Evolutionary conservation across 2,329 filamentous ascomycete species (phyloP).

Genomic region (Corniculantispora saksenae): DNA sequence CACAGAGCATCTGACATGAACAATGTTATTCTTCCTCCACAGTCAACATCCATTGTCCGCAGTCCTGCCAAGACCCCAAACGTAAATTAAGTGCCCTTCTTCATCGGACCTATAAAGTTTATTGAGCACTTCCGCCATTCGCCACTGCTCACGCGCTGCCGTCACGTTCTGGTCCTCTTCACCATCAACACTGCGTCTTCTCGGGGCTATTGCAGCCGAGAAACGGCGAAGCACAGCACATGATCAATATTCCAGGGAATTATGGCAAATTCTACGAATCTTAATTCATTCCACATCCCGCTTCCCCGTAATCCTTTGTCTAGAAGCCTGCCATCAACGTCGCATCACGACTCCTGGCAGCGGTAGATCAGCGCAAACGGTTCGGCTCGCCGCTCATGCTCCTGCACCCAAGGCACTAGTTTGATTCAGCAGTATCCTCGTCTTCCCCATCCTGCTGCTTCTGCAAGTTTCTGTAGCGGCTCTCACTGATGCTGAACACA

Average conservation of each 20-base stretch:
- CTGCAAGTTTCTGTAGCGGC: neutral
- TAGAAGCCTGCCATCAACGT: too few species aligned
- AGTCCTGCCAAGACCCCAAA: too few species aligned
- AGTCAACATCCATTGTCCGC: neutral
- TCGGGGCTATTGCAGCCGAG: neutral
- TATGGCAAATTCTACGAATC: too few species aligned
- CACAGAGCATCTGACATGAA: neutral
- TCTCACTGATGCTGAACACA: slow-evolving; percentile 12
- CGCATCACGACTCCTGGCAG: neutral
- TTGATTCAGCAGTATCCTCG: neutral
- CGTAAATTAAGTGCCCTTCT: neutral
- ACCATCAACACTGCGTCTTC: neutral
- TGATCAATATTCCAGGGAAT: too few species aligned
- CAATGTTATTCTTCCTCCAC: neutral
- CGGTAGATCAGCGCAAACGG: neutral
- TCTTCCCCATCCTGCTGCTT: neutral
- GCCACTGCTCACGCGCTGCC: slow-evolving; percentile 5
- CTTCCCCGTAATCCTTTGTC: too few species aligned
- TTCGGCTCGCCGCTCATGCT: neutral
- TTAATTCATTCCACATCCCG: too few species aligned
- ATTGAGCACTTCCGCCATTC: neutral
- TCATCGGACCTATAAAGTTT: neutral
- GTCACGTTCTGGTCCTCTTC: neutral
- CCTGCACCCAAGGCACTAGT: too few species aligned
- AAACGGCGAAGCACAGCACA: neutral